A percentile compares a stretch with the other conserved stretches of the same genome.
Conservation (phyloP, 345 rosid species). For the Eucalyptus brandiana region DNA sequence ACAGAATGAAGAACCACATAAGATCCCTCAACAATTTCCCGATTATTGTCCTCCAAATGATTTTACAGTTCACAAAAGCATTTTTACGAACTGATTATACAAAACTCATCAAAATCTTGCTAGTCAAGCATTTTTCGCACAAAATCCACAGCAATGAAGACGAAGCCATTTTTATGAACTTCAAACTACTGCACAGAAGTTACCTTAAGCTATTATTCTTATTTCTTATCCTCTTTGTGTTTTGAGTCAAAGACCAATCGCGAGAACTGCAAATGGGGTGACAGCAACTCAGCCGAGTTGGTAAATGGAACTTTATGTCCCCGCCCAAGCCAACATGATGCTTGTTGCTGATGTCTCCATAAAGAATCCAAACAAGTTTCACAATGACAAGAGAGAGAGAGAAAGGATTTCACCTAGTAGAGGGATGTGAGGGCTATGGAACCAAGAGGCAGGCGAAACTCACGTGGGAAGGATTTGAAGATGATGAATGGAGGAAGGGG, state of each 20-base stretch:
- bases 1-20: not conserved
- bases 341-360: not conserved
- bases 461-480: not conserved
- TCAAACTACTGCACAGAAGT: not conserved
- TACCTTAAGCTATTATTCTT: not conserved
- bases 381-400: not conserved
- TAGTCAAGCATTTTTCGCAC: not conserved
- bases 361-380: not conserved
- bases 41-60: not conserved
- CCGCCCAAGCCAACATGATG: not conserved
- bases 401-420: not conserved
- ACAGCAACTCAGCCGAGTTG: not conserved
- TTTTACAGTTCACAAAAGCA: not conserved
- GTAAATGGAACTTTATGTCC: not conserved
- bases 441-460: not conserved
- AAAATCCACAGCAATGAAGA: not conserved
- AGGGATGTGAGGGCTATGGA: not conserved
- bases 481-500: not conserved
- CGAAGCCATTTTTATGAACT: not conserved
- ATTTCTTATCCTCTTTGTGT: not conserved
- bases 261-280: not conserved
- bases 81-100: not conserved
- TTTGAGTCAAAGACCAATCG: not conserved
- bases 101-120: not conserved
- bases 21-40: not conserved